Conservation (phyloP, 768 basidiomycete species). For the Xanthoconium stramineum region DNA sequence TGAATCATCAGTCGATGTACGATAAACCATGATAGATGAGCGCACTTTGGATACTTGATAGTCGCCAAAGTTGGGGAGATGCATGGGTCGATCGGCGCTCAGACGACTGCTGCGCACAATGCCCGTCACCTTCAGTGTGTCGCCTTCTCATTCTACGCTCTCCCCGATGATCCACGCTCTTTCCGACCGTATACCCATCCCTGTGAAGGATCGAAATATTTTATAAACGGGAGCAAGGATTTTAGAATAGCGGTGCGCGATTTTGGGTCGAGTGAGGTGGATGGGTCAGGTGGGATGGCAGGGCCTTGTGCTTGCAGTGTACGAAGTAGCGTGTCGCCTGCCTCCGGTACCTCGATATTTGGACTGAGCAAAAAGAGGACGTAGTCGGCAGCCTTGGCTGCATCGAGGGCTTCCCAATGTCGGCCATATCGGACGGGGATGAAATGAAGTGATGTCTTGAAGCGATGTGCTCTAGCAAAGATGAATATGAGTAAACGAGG, state of each 20-base stretch:
- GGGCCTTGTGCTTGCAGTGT: constrained; percentile 88
- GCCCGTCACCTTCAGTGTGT: constrained; percentile 74
- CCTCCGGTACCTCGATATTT: constrained; percentile 73
- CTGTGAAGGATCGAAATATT: constrained; percentile 89
- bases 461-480: constrained; percentile 68
- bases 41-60: constrained; percentile 78
- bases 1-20: not conserved
- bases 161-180: constrained; percentile 76
- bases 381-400: constrained; percentile 87
- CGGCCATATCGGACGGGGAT: constrained; percentile 68
- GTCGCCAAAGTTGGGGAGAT: constrained; percentile 86
- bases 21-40: not conserved
- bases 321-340: constrained; percentile 86
- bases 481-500: constrained; percentile 1
- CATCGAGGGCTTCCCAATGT: constrained; percentile 79
- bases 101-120: constrained; percentile 74
- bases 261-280: constrained; percentile 55
- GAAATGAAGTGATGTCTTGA: constrained; percentile 90
- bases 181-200: constrained; percentile 74
- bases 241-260: constrained; percentile 67
- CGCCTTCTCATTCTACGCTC: constrained; percentile 58
- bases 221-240: constrained; percentile 90
- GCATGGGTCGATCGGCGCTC: constrained; percentile 80
- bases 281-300: constrained; percentile 56
- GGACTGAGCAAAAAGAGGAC: constrained; percentile 83